Percentiles rank a stretch among this genome's conserved stretches.
These are phyloP conservation scores for Pestalotiopsis fici DNA, from an alignment of 2,329 filamentous ascomycete species.

Conservation along the genomic window DNA sequence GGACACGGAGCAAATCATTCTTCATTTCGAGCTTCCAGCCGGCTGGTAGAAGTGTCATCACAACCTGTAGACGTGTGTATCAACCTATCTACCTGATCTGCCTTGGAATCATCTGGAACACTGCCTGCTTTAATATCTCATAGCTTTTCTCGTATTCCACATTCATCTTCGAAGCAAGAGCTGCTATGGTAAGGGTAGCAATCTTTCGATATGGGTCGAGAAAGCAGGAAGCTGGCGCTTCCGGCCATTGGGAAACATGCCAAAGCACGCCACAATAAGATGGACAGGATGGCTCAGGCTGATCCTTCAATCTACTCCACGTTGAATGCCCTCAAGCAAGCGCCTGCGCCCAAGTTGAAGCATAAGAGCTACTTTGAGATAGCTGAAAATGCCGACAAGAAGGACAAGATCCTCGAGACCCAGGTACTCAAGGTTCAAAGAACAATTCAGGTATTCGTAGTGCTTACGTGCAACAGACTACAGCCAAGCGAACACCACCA, in stretches of 20 bases:
- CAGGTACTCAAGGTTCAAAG: constrained; percentile 44
- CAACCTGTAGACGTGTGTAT: constrained; percentile 7
- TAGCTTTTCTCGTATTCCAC: constrained; percentile 16
- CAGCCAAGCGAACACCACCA: constrained; percentile 51
- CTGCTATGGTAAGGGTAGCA: constrained; percentile 34
- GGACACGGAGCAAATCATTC: constrained; percentile 7
- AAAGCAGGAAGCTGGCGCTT: constrained; percentile 31
- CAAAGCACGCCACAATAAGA: constrained; percentile 26
- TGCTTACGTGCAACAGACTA: constrained; percentile 45
- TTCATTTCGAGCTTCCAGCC: constrained; percentile 7
- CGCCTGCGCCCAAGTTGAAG: constrained; percentile 45
- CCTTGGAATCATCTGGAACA: constrained; percentile 1
- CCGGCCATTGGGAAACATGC: constrained; percentile 24
- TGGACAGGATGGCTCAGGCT: constrained; percentile 26
- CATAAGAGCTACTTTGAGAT: constrained; percentile 66
- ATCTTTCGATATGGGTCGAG: constrained; percentile 29
- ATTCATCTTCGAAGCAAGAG: constrained; percentile 8
- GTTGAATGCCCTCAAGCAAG: constrained; percentile 30
- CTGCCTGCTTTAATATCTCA: not conserved
- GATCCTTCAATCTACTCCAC: constrained; percentile 26
- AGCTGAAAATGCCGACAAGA: constrained; percentile 65
- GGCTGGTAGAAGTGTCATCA: constrained; percentile 1
- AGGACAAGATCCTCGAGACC: constrained; percentile 60
- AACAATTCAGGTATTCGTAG: constrained; percentile 5
- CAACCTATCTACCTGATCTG: constrained; percentile 8